These are phyloP conservation scores for Fusarium albosuccineum DNA, from an alignment of 2,329 filamentous ascomycete genomes.

Conservation along the genomic window DNA sequence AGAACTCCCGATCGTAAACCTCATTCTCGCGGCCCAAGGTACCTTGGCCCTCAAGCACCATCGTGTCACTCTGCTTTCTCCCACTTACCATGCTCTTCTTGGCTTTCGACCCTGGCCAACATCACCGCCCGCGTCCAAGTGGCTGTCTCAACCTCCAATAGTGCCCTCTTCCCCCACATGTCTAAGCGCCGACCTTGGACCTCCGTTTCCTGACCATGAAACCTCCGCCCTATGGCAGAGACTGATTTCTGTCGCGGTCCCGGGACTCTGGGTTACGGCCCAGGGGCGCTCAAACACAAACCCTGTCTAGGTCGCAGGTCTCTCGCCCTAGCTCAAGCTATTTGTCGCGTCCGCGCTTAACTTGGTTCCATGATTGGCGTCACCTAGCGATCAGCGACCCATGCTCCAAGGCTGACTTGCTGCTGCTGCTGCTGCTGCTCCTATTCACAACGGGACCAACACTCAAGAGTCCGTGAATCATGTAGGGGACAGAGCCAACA, in stretches of 20 bases:
- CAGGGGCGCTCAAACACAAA: slow-evolving; percentile 17
- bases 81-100: slow-evolving; percentile 18
- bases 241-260: slow-evolving; percentile 30
- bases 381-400: slow-evolving; percentile 38
- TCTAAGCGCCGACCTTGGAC: slow-evolving; percentile 44
- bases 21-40: slow-evolving; percentile 17
- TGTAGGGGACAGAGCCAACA: slow-evolving; percentile 33
- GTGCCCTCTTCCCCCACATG: slow-evolving; percentile 39
- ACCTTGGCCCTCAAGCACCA: neutral
- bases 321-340: slow-evolving; percentile 22
- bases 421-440: slow-evolving; percentile 9
- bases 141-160: slow-evolving; percentile 43
- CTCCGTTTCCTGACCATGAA: slow-evolving; percentile 15
- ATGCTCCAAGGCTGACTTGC: slow-evolving; percentile 34
- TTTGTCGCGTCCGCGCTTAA: slow-evolving; percentile 46
- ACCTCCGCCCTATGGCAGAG: slow-evolving; percentile 25
- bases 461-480: slow-evolving; percentile 29
- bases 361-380: slow-evolving; percentile 42
- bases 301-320: slow-evolving; percentile 13
- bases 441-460: slow-evolving; percentile 41
- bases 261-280: slow-evolving; percentile 37
- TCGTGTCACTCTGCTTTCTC: slow-evolving; percentile 15
- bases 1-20: slow-evolving; percentile 9
- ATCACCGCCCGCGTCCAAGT: slow-evolving; percentile 36
- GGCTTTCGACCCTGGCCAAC: slow-evolving; percentile 5